Evolutionary conservation across 208 protist genomes (phyloP).

Genomic region (Entamoeba dispar): DNA sequence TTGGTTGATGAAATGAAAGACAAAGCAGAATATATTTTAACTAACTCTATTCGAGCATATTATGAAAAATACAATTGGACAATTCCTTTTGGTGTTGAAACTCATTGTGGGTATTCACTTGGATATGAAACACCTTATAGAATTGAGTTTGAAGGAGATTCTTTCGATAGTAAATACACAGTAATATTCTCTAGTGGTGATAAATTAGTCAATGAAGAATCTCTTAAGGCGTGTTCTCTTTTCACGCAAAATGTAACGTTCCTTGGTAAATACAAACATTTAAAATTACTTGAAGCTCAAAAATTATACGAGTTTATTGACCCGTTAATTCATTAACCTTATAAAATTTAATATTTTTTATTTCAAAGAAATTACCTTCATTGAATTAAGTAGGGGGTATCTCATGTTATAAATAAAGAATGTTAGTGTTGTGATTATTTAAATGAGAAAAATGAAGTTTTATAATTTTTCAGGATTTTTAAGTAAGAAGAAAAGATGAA

Average conservation of each 20-base stretch:
- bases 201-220: background rate
- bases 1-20: background rate
- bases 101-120: background rate
- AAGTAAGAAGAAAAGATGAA: no score
- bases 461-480: no score
- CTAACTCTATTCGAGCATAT: background rate
- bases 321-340: background rate
- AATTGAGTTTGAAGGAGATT: background rate
- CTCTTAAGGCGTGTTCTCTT: background rate
- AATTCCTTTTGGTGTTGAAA: background rate
- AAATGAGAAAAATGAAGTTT: no score
- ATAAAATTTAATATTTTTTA: no score
- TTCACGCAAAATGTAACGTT: background rate
- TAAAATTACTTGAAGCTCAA: background rate
- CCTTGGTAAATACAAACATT: background rate
- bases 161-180: background rate
- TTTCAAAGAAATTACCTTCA: no score
- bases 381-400: no score
- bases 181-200: background rate
- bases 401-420: no score
- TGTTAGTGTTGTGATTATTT: no score
- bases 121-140: background rate
- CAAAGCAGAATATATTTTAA: background rate
- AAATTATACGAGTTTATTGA: background rate
- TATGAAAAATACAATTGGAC: background rate